Conservation (phyloP, 1,284 basidiomycete genomes). For the Cryptococcus maquisensis region DNA sequence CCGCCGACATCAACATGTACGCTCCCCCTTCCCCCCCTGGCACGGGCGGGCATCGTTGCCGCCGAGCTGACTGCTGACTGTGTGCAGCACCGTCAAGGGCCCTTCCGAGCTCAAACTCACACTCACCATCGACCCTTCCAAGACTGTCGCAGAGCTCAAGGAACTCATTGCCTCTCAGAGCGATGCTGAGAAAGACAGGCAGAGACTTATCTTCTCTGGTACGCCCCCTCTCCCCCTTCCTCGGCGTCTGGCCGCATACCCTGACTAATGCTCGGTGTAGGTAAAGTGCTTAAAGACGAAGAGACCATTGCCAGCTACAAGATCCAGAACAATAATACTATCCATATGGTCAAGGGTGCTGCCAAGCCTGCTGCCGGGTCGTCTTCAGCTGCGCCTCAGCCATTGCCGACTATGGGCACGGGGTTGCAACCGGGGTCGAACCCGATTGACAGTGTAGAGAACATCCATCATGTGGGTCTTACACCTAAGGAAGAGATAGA, state of each 20-base stretch:
- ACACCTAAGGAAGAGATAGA: background rate
- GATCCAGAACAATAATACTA: slow-evolving; percentile 75
- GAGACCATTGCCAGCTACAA: slow-evolving; percentile 77
- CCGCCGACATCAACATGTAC: slow-evolving; percentile 12
- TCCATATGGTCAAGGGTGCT: slow-evolving; percentile 89
- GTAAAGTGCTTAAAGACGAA: slow-evolving; percentile 64
- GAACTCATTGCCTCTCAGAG: slow-evolving; percentile 74
- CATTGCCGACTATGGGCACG: slow-evolving; percentile 71
- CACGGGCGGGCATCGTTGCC: background rate
- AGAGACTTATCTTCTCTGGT: slow-evolving; percentile 85
- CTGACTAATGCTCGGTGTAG: slow-evolving; percentile 17
- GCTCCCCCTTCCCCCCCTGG: slow-evolving; percentile 1
- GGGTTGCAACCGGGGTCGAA: slow-evolving; percentile 60
- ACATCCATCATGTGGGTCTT: slow-evolving; percentile 40
- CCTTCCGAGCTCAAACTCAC: slow-evolving; percentile 85
- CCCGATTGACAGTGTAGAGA: slow-evolving; percentile 56
- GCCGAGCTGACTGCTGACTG: slow-evolving; percentile 1
- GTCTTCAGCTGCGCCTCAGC: slow-evolving; percentile 46
- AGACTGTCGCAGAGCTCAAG: slow-evolving; percentile 78
- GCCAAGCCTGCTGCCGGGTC: slow-evolving; percentile 51
- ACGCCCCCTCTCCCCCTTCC: slow-evolving; percentile 24
- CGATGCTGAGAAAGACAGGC: slow-evolving; percentile 76
- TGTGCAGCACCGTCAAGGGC: slow-evolving; percentile 54
- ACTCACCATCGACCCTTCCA: slow-evolving; percentile 65
- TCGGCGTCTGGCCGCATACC: background rate